These are phyloP conservation scores for Proliferodiscus dingleyae DNA, from an alignment of 2,329 filamentous ascomycete genomes.

Conservation along the genomic window DNA sequence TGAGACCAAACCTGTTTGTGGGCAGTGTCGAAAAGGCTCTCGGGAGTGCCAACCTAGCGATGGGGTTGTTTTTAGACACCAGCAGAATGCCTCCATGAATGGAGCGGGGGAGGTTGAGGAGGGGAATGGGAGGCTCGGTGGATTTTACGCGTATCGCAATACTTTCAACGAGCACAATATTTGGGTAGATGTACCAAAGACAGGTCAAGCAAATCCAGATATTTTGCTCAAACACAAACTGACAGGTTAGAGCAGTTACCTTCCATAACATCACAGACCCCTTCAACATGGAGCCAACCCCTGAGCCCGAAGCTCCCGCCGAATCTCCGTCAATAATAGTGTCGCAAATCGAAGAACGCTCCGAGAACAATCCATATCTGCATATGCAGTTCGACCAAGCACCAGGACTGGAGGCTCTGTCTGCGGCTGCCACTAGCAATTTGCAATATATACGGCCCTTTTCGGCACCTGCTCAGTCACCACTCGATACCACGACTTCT, in stretches of 20 bases:
- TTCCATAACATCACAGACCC: constrained; percentile 60
- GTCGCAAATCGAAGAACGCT: constrained; percentile 15
- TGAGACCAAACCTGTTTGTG: constrained; percentile 55
- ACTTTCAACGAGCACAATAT: constrained; percentile 55
- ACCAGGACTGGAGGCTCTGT: constrained; percentile 50
- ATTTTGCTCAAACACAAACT: background rate
- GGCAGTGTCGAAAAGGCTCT: constrained; percentile 53
- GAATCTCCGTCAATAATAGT: constrained; percentile 11
- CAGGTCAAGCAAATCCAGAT: constrained; percentile 36
- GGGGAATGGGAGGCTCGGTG: constrained; percentile 41
- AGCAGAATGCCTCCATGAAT: constrained; percentile 67
- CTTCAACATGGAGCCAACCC: constrained; percentile 47
- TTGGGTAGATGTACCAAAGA: constrained; percentile 59
- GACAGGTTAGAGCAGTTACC: constrained; percentile 41
- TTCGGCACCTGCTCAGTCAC: constrained; percentile 17
- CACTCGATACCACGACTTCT: constrained; percentile 17
- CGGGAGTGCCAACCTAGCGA: constrained; percentile 57
- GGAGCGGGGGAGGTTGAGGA: constrained; percentile 38
- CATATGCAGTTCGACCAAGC: constrained; percentile 33
- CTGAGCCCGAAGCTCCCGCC: constrained; percentile 31
- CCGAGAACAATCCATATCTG: constrained; percentile 20
- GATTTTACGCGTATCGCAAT: constrained; percentile 63
- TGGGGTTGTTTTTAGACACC: constrained; percentile 61
- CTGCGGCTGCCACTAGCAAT: constrained; percentile 44
- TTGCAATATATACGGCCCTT: constrained; percentile 30